These are phyloP conservation scores for Blastomyces parvus DNA, from an alignment of 2,329 filamentous ascomycete genomes.

Conservation along the genomic window DNA sequence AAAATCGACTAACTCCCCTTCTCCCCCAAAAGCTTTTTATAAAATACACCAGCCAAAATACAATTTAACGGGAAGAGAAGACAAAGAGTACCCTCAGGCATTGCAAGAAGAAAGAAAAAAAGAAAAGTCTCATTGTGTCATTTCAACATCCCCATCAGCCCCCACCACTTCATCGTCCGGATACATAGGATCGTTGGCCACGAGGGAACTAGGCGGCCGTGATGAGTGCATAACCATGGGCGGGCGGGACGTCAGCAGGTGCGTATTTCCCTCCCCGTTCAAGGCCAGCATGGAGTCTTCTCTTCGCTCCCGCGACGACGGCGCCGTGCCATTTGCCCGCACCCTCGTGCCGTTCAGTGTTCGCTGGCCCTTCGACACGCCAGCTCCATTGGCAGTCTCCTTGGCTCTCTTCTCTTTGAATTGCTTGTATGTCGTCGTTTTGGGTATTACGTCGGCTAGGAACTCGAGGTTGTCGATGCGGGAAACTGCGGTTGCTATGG, in stretches of 20 bases:
- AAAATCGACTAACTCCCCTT: not conserved
- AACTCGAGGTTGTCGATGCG: constrained; percentile 94
- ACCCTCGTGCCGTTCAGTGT: constrained; percentile 24
- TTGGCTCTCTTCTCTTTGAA: constrained; percentile 53
- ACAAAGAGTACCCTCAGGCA: not conserved
- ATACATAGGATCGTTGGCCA: constrained; percentile 27
- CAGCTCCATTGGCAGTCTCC: constrained; percentile 24
- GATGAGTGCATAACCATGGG: constrained; percentile 26
- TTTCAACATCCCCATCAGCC: constrained; percentile 49
- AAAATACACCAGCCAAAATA: constrained; percentile 5
- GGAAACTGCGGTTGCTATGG: constrained; percentile 66
- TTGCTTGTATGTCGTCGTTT: constrained; percentile 70
- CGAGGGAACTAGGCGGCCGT: constrained; percentile 43
- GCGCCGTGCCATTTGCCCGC: constrained; percentile 19
- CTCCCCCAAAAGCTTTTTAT: not conserved
- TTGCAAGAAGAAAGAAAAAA: not conserved
- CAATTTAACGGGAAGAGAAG: not conserved
- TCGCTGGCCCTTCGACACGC: constrained; percentile 32
- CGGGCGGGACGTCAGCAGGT: constrained; percentile 24
- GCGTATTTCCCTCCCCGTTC: constrained; percentile 13
- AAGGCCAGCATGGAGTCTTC: constrained; percentile 16
- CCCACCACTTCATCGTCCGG: constrained; percentile 33
- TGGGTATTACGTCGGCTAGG: constrained; percentile 79
- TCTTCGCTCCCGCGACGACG: constrained; percentile 15
- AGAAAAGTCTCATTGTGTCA: constrained; percentile 38